These are phyloP conservation scores for Adansonia rubrostipa DNA, from an alignment of 441 rosid species.

Conservation along the genomic window DNA sequence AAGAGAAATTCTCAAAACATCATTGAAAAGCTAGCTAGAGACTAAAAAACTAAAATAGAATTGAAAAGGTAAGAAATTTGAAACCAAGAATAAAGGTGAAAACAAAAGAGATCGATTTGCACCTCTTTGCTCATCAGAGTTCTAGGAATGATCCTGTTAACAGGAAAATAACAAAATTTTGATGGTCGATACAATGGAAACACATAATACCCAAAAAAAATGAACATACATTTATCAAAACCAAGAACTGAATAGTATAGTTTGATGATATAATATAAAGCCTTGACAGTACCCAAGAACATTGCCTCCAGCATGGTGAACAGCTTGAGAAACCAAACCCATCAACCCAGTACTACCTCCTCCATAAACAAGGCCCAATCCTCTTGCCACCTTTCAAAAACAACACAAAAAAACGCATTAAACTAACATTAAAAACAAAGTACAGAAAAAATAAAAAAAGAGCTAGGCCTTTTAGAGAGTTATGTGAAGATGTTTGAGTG, in stretches of 20 bases:
- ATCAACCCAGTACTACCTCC: slow-evolving; percentile 95
- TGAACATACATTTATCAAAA: neutral
- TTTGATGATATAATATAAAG: neutral
- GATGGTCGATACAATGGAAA: neutral
- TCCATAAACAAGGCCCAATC: slow-evolving; percentile 87
- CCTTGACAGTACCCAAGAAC: slow-evolving; percentile 60
- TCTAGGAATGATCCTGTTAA: slow-evolving; percentile 82
- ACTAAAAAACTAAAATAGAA: neutral
- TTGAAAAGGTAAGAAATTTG: neutral
- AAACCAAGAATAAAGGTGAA: neutral
- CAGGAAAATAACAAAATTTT: neutral
- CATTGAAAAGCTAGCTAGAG: slow-evolving; percentile 10
- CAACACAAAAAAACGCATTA: neutral
- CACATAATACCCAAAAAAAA: neutral
- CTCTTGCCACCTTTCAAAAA: slow-evolving; percentile 30
- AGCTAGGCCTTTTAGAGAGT: neutral
- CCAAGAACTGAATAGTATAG: neutral
- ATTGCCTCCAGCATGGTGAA: slow-evolving; percentile 80
- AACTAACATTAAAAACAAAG: neutral
- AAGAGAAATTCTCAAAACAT: slow-evolving; percentile 19
- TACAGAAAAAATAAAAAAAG: neutral
- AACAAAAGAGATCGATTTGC: neutral
- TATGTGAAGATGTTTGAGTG: neutral
- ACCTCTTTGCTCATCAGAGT: slow-evolving; percentile 95
- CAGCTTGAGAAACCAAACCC: slow-evolving; percentile 91